These are phyloP conservation scores for Xylaria hypoxylon DNA, from an alignment of 2,329 filamentous ascomycete genomes.

Conservation along the genomic window DNA sequence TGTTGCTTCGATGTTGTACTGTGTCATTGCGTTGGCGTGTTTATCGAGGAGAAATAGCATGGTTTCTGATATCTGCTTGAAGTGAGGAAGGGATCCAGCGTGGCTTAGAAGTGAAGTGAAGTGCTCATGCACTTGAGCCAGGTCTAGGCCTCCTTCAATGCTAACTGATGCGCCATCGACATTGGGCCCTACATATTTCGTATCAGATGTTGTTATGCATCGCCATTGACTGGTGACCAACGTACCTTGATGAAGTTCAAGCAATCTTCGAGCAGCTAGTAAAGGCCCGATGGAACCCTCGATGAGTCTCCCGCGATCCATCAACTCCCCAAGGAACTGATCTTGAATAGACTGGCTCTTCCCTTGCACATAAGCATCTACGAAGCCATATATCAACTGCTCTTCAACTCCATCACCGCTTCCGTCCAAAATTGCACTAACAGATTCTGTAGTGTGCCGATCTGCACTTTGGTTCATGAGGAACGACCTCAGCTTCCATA, in stretches of 20 bases:
- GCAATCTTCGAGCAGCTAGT: conserved; percentile 44
- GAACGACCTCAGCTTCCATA: conserved; percentile 50
- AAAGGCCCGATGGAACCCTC: conserved; percentile 42
- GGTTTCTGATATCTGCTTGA: conserved; percentile 46
- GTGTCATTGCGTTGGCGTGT: conserved; percentile 62
- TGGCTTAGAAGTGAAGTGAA: conserved; percentile 43
- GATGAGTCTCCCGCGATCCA: conserved; percentile 39
- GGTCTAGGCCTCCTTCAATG: conserved; percentile 40
- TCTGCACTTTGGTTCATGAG: conserved; percentile 44
- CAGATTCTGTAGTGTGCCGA: conserved; percentile 38
- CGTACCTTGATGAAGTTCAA: conserved; percentile 44
- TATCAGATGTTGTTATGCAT: conserved; percentile 33
- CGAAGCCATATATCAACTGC: conserved; percentile 44
- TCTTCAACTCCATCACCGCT: conserved; percentile 38
- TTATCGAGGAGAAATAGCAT: conserved; percentile 61
- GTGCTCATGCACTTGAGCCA: conserved; percentile 44
- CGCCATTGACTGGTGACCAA: conserved; percentile 8
- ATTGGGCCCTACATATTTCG: conserved; percentile 29
- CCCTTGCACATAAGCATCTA: conserved; percentile 46
- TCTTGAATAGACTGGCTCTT: conserved; percentile 37
- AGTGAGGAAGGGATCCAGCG: conserved; percentile 46
- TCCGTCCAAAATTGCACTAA: conserved; percentile 43
- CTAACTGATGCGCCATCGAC: conserved; percentile 10
- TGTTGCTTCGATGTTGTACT: conserved; percentile 69
- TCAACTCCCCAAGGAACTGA: conserved; percentile 42